These are phyloP conservation scores for Porodaedalea pini DNA, from an alignment of 1,284 basidiomycete species.

Conservation along the genomic window DNA sequence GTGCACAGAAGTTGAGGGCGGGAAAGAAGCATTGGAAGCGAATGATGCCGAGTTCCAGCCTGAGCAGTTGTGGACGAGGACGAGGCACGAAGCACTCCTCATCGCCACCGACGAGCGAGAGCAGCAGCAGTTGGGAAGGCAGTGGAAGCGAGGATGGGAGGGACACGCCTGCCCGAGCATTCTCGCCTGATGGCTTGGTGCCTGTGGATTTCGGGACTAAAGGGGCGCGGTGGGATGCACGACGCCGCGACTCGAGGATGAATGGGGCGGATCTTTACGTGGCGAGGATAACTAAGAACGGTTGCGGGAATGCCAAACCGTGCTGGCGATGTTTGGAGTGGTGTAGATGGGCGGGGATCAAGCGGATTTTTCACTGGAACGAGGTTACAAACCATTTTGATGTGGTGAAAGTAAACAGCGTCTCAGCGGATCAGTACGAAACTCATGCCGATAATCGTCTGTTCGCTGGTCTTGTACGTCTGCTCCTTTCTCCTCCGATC, in stretches of 20 bases:
- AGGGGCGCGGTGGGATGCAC: slow-evolving; percentile 34
- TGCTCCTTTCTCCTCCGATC: background rate
- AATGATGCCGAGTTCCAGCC: background rate
- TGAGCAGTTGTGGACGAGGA: background rate
- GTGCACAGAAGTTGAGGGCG: slow-evolving; percentile 18
- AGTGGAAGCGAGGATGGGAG: slow-evolving; percentile 18
- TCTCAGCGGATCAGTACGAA: slow-evolving; percentile 40
- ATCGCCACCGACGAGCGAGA: slow-evolving; percentile 13
- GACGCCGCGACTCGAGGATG: slow-evolving; percentile 40
- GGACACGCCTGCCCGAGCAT: slow-evolving; percentile 13
- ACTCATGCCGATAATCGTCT: slow-evolving; percentile 46
- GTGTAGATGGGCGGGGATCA: slow-evolving; percentile 57
- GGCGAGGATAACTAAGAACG: slow-evolving; percentile 46
- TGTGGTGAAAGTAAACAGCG: slow-evolving; percentile 49
- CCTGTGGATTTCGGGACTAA: slow-evolving; percentile 20
- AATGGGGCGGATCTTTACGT: slow-evolving; percentile 57
- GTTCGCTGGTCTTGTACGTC: slow-evolving; percentile 39
- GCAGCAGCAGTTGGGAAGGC: slow-evolving; percentile 18
- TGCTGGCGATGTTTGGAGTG: slow-evolving; percentile 55
- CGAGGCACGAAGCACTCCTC: slow-evolving; percentile 4
- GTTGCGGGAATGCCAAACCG: slow-evolving; percentile 46
- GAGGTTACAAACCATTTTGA: slow-evolving; percentile 41
- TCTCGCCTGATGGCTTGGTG: slow-evolving; percentile 13
- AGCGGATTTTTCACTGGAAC: slow-evolving; percentile 55
- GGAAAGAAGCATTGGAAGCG: slow-evolving; percentile 17